Evolutionary conservation across 345 rosid genomes (phyloP), one percentile per base, ranked within the genome.

Genomic region (Melaleuca quinquenervia): DNA sequence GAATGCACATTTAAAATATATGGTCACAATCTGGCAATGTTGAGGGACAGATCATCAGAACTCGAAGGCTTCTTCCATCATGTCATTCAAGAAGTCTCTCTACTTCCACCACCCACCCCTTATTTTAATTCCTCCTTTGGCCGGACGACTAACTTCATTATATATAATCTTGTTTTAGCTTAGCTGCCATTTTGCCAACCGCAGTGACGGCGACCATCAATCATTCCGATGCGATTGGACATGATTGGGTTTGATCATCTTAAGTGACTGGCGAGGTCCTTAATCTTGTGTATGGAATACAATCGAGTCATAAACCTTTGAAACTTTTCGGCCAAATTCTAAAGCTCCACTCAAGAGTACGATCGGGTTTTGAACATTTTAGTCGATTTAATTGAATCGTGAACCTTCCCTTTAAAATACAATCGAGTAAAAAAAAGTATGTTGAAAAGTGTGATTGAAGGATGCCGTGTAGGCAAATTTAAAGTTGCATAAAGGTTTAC

Each of bases 391-490:
- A 70, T 8, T 70, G 18, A 70, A 45, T 70, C 48, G 8, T 32
- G 8, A 29, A 32, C 13, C 11, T 70, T 70, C 24, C 0, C 0
- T 8, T 70, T 32, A 20, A 70, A 70, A 32, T 70, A 1, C 0
- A 18, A 0, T 32, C 11, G 1, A 8, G 1, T 4, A 11, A 5
- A 18, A 1, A 64, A 21, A 16, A 16, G 3, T 64, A 10, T 64
- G 3, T 32, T 32, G 24, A 64, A 64, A 32, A 16, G 1, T 8
- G 0, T 64, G 16, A 64, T 64, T 5, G 29, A 64, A 64, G 41
- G 11, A 64, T 64, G 11, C 16, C 22, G 8, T 0, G 0, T 0
- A 0, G 3, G 45, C 1, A 11, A 32, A 18, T 16, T 8, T 32
- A 29, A 32, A 29, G 6, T 15, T 29, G 45, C 1, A 8, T 0